phyloP scores from a whole-genome alignment of 495 filamentous ascomycete species.

The Staphylotrichum longicolle region DNA sequence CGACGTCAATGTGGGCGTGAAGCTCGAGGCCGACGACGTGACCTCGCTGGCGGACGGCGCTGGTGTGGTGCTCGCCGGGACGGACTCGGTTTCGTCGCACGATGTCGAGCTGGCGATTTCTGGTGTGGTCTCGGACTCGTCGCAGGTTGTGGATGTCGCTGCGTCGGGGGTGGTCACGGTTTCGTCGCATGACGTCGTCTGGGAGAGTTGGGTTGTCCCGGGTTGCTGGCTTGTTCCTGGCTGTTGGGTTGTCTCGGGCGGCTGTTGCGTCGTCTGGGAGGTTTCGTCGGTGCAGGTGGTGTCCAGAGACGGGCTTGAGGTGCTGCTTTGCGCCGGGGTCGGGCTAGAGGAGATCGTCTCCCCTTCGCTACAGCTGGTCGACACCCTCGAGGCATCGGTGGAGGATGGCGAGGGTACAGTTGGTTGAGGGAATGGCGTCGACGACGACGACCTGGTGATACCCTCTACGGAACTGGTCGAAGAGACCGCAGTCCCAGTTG shows the following conservation, averaged over 20 bases:
- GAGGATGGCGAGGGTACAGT: neutral
- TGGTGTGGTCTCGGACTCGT: neutral
- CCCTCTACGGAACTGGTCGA: neutral
- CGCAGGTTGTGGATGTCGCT: neutral
- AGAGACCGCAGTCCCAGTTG: neutral
- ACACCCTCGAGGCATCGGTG: neutral
- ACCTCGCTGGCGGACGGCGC: neutral
- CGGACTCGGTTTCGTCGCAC: neutral
- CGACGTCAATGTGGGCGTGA: neutral
- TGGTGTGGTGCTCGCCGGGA: neutral
- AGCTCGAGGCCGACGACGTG: neutral
- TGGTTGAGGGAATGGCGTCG: neutral
- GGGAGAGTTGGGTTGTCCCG: slow-evolving; percentile 5
- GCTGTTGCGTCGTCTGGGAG: neutral
- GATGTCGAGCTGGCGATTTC: neutral
- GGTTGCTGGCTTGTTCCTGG: neutral
- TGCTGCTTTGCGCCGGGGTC: neutral
- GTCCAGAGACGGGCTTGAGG: neutral
- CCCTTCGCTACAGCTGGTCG: neutral
- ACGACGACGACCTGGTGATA: neutral
- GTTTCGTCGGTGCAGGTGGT: slow-evolving; percentile 6
- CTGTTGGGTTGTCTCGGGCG: no score
- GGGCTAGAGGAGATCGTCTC: neutral
- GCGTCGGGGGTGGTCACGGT: slow-evolving; percentile 19
- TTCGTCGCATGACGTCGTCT: slow-evolving; percentile 25